Conservation (phyloP, 2,329 filamentous ascomycete genomes). For the Fonsecaea monophora region DNA sequence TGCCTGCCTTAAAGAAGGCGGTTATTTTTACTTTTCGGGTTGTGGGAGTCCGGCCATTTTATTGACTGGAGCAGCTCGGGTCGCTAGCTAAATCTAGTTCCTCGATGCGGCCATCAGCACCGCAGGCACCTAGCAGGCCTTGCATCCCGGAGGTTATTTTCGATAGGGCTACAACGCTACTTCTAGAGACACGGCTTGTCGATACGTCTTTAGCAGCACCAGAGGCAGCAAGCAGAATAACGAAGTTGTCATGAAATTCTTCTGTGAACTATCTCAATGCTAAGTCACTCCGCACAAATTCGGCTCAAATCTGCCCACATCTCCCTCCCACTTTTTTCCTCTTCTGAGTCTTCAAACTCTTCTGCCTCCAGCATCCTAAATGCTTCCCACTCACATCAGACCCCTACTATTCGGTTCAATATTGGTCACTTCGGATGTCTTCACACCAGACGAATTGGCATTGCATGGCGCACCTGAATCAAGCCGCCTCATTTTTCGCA, state of each 20-base stretch:
- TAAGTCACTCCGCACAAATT: not conserved
- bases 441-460: not conserved
- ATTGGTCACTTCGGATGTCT: not conserved
- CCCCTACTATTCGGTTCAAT: not conserved
- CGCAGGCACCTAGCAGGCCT: not conserved
- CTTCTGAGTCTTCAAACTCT: not conserved
- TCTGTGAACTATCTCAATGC: not conserved
- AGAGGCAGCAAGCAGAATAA: not conserved
- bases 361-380: not conserved
- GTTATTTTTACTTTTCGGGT: constrained; percentile 6
- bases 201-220: not conserved
- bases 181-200: not conserved
- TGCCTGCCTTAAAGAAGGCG: not conserved
- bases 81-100: not conserved
- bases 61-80: constrained; percentile 3
- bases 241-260: not conserved
- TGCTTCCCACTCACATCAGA: not conserved
- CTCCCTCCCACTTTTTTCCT: not conserved
- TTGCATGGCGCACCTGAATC: not conserved
- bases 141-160: not conserved
- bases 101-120: not conserved
- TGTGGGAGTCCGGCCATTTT: not conserved
- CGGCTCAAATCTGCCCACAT: not conserved
- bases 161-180: not conserved
- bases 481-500: constrained; percentile 26